These are phyloP conservation scores for Solanum ahanhuiri DNA, from an alignment of 257 asterid species.

Conservation along the genomic window DNA sequence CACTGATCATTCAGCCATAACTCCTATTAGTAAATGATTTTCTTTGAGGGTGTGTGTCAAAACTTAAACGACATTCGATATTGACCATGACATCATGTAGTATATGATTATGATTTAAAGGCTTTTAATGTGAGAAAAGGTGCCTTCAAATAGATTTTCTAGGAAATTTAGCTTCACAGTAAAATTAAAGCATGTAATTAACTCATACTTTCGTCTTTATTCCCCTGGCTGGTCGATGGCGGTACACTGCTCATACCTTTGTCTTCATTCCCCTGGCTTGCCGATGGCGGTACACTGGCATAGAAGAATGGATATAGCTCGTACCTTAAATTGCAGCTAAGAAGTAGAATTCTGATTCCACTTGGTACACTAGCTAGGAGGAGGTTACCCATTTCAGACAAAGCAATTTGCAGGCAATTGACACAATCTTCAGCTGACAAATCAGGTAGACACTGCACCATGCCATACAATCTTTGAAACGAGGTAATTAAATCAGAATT, in stretches of 20 bases:
- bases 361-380: neutral
- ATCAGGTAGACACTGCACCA: neutral
- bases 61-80: neutral
- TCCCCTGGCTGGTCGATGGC: neutral
- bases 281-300: neutral
- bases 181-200: neutral
- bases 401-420: neutral
- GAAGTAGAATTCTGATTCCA: no score
- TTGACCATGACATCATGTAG: neutral
- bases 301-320: neutral
- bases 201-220: no score
- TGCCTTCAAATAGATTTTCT: neutral
- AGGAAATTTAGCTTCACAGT: neutral
- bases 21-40: neutral
- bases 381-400: rapidly evolving
- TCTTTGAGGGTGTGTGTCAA: neutral
- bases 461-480: neutral
- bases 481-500: rapidly evolving
- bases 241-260: neutral
- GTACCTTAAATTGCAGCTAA: neutral
- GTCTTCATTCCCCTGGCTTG: neutral
- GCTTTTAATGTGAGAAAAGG: neutral
- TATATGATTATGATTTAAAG: neutral
- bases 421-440: neutral
- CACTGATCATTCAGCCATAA: neutral